Base-by-base conservation (phyloP, 2,329 filamentous ascomycete genomes). In the Sphaerostilbella broomeana region DNA sequence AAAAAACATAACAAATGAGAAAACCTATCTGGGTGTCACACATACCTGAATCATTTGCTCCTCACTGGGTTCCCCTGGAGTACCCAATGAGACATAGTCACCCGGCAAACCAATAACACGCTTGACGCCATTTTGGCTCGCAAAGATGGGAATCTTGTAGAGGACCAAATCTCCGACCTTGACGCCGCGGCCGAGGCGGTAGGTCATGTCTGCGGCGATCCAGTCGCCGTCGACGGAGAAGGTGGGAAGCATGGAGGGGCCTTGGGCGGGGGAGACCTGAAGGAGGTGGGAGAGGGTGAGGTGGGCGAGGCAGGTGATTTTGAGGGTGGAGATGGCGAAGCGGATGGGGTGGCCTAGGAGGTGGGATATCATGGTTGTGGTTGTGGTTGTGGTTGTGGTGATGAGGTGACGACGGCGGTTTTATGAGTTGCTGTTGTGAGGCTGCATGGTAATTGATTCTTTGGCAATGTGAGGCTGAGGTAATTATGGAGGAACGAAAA, bases 161-260 rank as follows among this genome's bases (percentile, higher is more conserved):
- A 75, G 73, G 34, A 97, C 79, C 9, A 95, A 64, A 61, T 98
- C 92, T 19, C 92, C 92, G n/a, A 95, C 81, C 35, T 64, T 56
- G 11, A 79, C 56, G 51, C 63, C 60, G 22, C 81, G 75, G 4
- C 90, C 90, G 20, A 77, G 70, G 6, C 82, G 76, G 60, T 82
- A 74, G n/a, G 70, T 65, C 50, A 79, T 79, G 44, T 79, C 79
- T 38, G 86, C 75, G 10, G 89, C 59, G 32, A 90, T 69, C 60
- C 69, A 79, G 55, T 90, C 83, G 40, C 80, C 81, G 7, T 69
- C 61, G 2, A 79, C 69, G 17, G 72, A 69, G 45, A 95, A 79
- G 0, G 87, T 95, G 6, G 90, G 90, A 35, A 92, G 74, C 92
- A 97, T 97, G 13, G 84, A 90, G 4, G 87, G 79, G 2, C 90